Evolutionary conservation across 208 protist species (phyloP).

Genomic region (Crithidia mellificae): DNA sequence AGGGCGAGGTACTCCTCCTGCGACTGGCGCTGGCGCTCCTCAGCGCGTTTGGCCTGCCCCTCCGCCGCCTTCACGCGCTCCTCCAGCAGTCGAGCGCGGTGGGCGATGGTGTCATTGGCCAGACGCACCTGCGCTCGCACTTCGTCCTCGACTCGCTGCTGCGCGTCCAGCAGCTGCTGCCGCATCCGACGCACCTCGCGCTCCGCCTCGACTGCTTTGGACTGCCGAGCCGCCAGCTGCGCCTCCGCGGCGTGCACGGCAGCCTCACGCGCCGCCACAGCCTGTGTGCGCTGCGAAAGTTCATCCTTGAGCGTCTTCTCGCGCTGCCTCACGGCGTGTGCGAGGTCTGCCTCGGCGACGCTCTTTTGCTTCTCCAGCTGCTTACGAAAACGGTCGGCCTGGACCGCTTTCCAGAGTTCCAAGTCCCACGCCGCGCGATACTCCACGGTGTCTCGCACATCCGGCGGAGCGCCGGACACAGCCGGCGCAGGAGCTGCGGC

Average conservation of each 20-base stretch:
- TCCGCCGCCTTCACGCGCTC: conserved; percentile 60
- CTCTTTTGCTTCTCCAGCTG: conserved; percentile 56
- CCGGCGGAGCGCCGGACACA: neutral
- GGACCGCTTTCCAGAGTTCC: conserved; percentile 86
- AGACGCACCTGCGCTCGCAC: conserved; percentile 71
- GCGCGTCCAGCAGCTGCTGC: conserved; percentile 67
- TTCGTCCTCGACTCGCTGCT: conserved; percentile 73
- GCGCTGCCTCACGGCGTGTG: conserved; percentile 32
- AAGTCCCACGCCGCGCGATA: conserved; percentile 88
- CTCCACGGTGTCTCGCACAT: conserved; percentile 77
- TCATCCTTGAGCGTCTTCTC: conserved; percentile 39
- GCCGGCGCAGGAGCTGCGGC: neutral
- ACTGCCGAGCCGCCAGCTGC: conserved; percentile 36
- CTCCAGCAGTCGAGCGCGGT: conserved; percentile 48
- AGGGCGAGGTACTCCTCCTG: conserved; percentile 73
- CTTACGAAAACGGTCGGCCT: conserved; percentile 66
- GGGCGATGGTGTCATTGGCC: conserved; percentile 72
- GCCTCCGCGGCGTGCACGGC: conserved; percentile 40
- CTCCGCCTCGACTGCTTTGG: conserved; percentile 55
- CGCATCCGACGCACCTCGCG: conserved; percentile 53
- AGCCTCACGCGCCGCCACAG: conserved; percentile 32
- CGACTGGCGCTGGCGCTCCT: conserved; percentile 67
- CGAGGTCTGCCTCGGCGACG: conserved; percentile 43
- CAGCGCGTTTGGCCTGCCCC: conserved; percentile 55
- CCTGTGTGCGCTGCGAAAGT: conserved; percentile 25